These are phyloP conservation scores for Sporobolomyces phaffii DNA, from an alignment of 768 basidiomycete species.

Conservation along the genomic window DNA sequence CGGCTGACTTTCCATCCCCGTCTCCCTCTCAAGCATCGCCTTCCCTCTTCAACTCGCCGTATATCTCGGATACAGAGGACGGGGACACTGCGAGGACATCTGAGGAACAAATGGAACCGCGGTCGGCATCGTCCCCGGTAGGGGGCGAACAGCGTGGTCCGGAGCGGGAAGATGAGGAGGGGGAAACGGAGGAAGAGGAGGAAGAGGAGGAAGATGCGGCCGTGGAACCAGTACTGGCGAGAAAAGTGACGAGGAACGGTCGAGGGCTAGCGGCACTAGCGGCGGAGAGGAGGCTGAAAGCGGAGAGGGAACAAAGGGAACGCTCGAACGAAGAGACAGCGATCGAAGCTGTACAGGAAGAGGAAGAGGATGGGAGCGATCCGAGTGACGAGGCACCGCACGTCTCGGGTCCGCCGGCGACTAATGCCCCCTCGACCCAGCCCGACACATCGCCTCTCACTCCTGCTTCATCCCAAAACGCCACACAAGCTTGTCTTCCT, in stretches of 20 bases:
- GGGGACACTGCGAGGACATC: not conserved
- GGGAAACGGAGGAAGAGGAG: not conserved
- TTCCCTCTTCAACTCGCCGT: not conserved
- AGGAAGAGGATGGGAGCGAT: too few relatives aligned
- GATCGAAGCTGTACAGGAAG: not conserved
- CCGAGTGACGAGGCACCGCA: too few relatives aligned
- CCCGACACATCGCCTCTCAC: not conserved
- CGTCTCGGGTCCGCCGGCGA: too few relatives aligned
- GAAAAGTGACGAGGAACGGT: not conserved
- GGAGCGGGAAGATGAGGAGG: not conserved
- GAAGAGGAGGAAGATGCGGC: slow-evolving; percentile 3
- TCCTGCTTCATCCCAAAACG: not conserved
- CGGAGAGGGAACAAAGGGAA: not conserved
- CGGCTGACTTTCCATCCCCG: slow-evolving; percentile 6
- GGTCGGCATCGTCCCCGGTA: too few relatives aligned
- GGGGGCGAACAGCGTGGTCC: too few relatives aligned
- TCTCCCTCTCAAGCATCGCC: slow-evolving; percentile 1
- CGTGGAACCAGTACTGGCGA: not conserved
- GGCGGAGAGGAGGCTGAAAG: not conserved
- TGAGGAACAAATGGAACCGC: too few relatives aligned
- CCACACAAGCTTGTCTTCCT: too few relatives aligned
- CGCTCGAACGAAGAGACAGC: not conserved
- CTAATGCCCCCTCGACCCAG: too few relatives aligned
- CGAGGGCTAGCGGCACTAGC: not conserved
- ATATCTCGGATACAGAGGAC: slow-evolving; percentile 1